Base-by-base conservation (phyloP, 179 eudicot species). In the Camellia oleifera region DNA sequence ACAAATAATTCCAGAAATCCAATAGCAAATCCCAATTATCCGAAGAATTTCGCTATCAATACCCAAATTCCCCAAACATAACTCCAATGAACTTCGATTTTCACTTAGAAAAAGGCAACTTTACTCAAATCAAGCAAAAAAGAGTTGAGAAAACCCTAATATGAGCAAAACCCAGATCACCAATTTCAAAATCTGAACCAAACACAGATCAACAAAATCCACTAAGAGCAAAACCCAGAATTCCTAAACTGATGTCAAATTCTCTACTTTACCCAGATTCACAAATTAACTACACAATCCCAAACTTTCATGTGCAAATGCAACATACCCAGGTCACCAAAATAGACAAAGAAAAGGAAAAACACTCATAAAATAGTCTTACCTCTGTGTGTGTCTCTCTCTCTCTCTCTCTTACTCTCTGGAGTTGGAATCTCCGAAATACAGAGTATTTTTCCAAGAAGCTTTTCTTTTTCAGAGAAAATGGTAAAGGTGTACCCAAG, bases 91-190 rank as follows among this genome's bases (percentile, higher is more conserved):
- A 76, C 75, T 67, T 64, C 78, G 65, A 10, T 69, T 58, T 63
- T 62, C 44, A 20, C 71, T 13, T 48, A 72, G 76, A 66, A 75
- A 71, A 7, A 8, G 23, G 44, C 62, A 56, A 20, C 77, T n/a
- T 7, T 52, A 15, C 42, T 61, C 4, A 13, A 80, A 44, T 11
- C 62, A 67, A 76, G 57, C 69, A 62, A 67, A 42, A 63, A 17
- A 70, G 74, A 79, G 4, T 23, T 20, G 44, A 80, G 56, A 86
- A 81, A 83, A 78, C 18, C 69, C 87, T 83, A 83, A 81, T 69
- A 75, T 46, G 77, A 74, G 89, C 80, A 75, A 84, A 86, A 50
- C 79, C 78, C 85, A 84, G 89, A 88, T 82, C 81, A 83, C 83
- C 67, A 82, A 76, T 78, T 82, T 48, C 69, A 69, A 61, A 74